A percentile compares a stretch with the other conserved stretches of the same genome.
Evolutionary conservation across 108 stramenopile genomes (phyloP).

Genomic region (Nitzschia sp.): DNA sequence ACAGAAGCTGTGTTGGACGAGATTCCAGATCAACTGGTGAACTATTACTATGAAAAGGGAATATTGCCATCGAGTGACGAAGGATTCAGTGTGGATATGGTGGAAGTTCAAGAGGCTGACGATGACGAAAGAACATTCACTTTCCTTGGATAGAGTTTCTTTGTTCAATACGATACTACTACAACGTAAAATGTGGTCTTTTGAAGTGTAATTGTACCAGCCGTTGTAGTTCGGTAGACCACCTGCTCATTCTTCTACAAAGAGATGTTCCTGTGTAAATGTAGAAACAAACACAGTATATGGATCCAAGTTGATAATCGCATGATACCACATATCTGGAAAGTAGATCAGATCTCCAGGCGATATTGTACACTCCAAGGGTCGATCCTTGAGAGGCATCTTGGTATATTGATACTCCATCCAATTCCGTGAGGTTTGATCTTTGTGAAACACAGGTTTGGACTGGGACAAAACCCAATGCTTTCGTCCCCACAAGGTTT

Average conservation of each 20-base stretch:
- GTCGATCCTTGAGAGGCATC: constrained; percentile 29
- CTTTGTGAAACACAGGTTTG: constrained; percentile 60
- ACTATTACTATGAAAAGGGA: constrained; percentile 56
- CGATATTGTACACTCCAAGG: constrained; percentile 73
- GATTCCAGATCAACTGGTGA: constrained; percentile 81
- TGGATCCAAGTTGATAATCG: constrained; percentile 84
- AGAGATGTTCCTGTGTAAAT: constrained; percentile 75
- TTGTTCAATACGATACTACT: no score
- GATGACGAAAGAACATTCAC: constrained; percentile 55
- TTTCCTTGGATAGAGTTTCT: constrained; percentile 45
- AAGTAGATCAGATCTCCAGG: constrained; percentile 88
- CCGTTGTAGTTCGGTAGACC: no score
- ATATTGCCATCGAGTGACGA: constrained; percentile 56
- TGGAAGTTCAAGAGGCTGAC: constrained; percentile 37
- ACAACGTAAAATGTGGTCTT: no score
- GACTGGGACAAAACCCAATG: constrained; percentile 72
- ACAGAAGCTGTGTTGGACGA: constrained; percentile 79
- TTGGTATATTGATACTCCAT: constrained; percentile 67
- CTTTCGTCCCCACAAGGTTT: constrained; percentile 66
- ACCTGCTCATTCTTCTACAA: constrained; percentile 12
- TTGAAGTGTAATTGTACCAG: no score
- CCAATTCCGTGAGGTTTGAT: constrained; percentile 78
- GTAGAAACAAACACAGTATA: constrained; percentile 90
- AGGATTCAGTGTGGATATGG: constrained; percentile 25
- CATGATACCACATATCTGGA: constrained; percentile 74